Conservation (phyloP, 2,329 filamentous ascomycete genomes). For the Apiospora sp. region DNA sequence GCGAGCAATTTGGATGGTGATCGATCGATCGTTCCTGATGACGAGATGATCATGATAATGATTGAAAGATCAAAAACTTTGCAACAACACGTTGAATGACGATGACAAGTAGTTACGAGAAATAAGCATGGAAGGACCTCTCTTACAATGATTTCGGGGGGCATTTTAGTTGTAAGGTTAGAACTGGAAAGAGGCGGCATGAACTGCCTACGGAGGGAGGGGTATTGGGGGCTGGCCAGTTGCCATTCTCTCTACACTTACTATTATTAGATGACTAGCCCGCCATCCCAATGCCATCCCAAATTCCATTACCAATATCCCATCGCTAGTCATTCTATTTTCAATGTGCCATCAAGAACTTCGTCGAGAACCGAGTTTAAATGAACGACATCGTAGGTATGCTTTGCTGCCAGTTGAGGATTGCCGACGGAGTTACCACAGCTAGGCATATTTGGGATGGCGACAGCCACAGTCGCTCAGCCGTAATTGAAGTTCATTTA, state of each 20-base stretch:
- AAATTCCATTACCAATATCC: not conserved
- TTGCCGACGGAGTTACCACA: not conserved
- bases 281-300: not conserved
- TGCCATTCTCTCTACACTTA: conserved; percentile 13
- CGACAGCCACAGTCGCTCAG: not conserved
- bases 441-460: not conserved
- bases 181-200: not conserved
- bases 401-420: not conserved
- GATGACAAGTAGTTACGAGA: not conserved
- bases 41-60: not conserved
- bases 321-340: not conserved
- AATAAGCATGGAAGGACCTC: not conserved
- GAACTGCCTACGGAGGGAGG: not conserved
- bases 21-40: not conserved
- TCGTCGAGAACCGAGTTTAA: not conserved
- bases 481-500: not conserved
- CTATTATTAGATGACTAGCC: not conserved
- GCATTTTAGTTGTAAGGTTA: not conserved
- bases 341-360: not conserved
- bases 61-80: not conserved
- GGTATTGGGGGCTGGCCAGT: not conserved
- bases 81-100: not conserved
- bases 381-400: not conserved
- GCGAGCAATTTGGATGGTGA: conserved; percentile 58
- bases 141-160: not conserved